phyloP scores from a whole-genome alignment of 371 early-diverging fungal genomes.

The Parasitella parasitica region DNA sequence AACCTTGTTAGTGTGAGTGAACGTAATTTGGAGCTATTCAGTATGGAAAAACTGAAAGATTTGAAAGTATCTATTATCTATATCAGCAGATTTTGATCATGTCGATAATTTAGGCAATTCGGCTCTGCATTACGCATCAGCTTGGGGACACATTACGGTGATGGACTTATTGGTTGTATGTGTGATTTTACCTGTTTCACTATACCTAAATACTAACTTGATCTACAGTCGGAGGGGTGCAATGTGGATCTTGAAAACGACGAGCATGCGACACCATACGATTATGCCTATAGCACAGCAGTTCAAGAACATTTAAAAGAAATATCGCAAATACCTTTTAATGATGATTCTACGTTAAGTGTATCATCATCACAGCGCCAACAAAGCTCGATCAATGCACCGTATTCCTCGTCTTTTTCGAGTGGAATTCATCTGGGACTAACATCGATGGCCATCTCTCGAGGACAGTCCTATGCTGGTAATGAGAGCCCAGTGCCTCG shows the following conservation, averaged over 20 bases:
- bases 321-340: constrained; percentile 34
- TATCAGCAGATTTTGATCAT: constrained; percentile 54
- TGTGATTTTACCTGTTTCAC: neutral
- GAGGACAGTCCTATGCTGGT: constrained; percentile 37
- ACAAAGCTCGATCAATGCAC: constrained; percentile 22
- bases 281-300: constrained; percentile 46
- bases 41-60: neutral
- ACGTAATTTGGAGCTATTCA: neutral
- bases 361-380: constrained; percentile 34
- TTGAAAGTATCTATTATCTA: constrained; percentile 42
- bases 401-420: constrained; percentile 37
- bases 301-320: constrained; percentile 46
- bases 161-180: constrained; percentile 49
- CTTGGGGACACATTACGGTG: constrained; percentile 50
- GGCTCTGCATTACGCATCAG: constrained; percentile 52
- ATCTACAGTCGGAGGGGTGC: constrained; percentile 41
- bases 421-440: constrained; percentile 21
- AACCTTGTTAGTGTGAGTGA: constrained; percentile 46
- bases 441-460: constrained; percentile 29
- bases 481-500: constrained; percentile 45
- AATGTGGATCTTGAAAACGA: constrained; percentile 48
- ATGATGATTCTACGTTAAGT: constrained; percentile 38
- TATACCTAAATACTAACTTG: neutral
- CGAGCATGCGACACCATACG: constrained; percentile 37
- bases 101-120: constrained; percentile 54